These are phyloP conservation scores for Myxozyma mucilagina DNA, from an alignment of 805 yeast genomes.

Conservation along the genomic window DNA sequence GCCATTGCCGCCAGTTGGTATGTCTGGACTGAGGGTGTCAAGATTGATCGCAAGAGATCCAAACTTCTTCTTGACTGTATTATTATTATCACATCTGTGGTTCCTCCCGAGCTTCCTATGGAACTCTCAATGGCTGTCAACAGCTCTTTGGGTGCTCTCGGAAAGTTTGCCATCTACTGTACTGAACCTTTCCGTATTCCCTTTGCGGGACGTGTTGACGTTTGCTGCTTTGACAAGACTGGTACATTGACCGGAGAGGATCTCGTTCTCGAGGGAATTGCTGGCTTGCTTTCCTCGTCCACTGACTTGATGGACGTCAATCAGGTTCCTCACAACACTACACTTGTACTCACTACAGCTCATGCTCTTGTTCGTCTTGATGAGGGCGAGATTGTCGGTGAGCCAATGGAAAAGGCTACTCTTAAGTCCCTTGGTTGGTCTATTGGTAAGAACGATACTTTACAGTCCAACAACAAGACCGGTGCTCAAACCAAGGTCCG, in stretches of 20 bases:
- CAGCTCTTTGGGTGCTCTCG: slow-evolving; percentile 80
- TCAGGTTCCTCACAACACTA: slow-evolving; percentile 69
- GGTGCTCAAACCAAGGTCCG: slow-evolving; percentile 49
- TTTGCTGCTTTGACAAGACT: slow-evolving; percentile 97
- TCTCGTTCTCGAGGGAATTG: slow-evolving; percentile 91
- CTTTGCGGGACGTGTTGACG: slow-evolving; percentile 95
- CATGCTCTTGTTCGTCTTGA: slow-evolving; percentile 93
- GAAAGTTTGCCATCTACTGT: slow-evolving; percentile 87
- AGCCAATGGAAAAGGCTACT: slow-evolving; percentile 98
- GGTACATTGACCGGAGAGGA: slow-evolving; percentile 98
- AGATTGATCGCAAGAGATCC: slow-evolving; percentile 91
- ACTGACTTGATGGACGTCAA: slow-evolving; percentile 51
- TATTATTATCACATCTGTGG: slow-evolving; percentile 93
- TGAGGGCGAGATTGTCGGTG: slow-evolving; percentile 97
- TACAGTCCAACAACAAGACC: slow-evolving; percentile 21
- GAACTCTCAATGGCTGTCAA: slow-evolving; percentile 98
- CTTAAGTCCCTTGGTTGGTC: slow-evolving; percentile 83
- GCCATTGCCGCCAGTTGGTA: slow-evolving; percentile 97
- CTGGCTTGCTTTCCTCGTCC: slow-evolving; percentile 59
- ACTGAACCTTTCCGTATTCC: slow-evolving; percentile 99
- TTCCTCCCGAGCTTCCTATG: slow-evolving; percentile 99
- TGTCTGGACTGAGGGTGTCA: slow-evolving; percentile 97
- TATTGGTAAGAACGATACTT: slow-evolving; percentile 69
- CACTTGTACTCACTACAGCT: slow-evolving; percentile 83
- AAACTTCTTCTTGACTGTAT: slow-evolving; percentile 94